phyloP scores from a whole-genome alignment of 208 protist genomes.

The Leishmania aethiopica region DNA sequence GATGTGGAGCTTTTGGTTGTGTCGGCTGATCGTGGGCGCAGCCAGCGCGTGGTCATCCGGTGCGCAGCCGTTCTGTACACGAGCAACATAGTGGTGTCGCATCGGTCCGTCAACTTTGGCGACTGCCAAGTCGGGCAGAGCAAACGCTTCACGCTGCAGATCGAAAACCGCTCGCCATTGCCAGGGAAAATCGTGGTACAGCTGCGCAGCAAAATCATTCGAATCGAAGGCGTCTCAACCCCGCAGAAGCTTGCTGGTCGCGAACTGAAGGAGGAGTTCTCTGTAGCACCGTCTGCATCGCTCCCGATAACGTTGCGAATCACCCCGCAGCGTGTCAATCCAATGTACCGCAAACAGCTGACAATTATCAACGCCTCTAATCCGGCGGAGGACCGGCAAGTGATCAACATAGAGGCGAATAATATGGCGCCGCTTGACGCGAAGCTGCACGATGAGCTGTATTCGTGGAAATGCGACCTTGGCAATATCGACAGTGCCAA shows the following conservation, averaged over 20 bases:
- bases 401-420: constrained; percentile 89
- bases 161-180: constrained; percentile 84
- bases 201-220: constrained; percentile 88
- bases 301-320: constrained; percentile 77
- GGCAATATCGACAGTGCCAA: constrained; percentile 12
- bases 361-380: constrained; percentile 82
- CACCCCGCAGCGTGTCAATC: constrained; percentile 84
- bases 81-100: constrained; percentile 75
- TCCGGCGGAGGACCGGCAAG: constrained; percentile 68
- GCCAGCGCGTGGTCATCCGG: constrained; percentile 64
- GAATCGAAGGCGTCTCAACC: constrained; percentile 57
- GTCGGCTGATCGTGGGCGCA: constrained; percentile 23
- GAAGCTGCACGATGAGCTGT: constrained; percentile 85
- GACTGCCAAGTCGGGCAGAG: constrained; percentile 83
- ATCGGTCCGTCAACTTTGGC: constrained; percentile 79
- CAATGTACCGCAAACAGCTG: constrained; percentile 85
- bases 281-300: constrained; percentile 63
- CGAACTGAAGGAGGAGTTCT: constrained; percentile 74
- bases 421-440: constrained; percentile 85
- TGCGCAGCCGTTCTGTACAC: constrained; percentile 81
- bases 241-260: constrained; percentile 17
- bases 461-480: constrained; percentile 69
- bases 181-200: constrained; percentile 69
- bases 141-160: constrained; percentile 67
- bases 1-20: constrained; percentile 68